phyloP scores from a whole-genome alignment of 208 protist species.

The Leishmania arabica region DNA sequence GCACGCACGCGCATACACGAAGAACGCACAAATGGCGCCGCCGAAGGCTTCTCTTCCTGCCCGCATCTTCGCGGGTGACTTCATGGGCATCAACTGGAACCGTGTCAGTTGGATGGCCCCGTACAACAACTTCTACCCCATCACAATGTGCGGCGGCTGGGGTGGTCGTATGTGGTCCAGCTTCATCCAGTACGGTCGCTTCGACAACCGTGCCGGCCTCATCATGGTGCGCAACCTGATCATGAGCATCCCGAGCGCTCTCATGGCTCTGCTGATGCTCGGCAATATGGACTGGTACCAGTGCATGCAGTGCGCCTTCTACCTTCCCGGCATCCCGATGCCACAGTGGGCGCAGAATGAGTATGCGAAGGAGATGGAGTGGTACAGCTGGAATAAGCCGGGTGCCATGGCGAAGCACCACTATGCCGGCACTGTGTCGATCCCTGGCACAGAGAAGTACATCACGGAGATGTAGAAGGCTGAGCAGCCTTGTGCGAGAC shows the following conservation, averaged over 20 bases:
- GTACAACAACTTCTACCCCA: constrained; percentile 91
- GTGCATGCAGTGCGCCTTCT: constrained; percentile 57
- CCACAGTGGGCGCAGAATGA: constrained; percentile 73
- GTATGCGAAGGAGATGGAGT: constrained; percentile 76
- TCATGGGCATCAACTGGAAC: constrained; percentile 89
- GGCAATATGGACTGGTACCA: constrained; percentile 88
- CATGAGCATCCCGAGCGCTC: constrained; percentile 50
- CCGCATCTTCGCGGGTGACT: constrained; percentile 83
- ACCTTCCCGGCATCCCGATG: constrained; percentile 47
- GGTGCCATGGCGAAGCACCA: constrained; percentile 88
- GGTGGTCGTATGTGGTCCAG: constrained; percentile 84
- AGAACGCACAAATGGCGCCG: constrained; percentile 56
- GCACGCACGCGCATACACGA: no score
- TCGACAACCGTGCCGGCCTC: constrained; percentile 72
- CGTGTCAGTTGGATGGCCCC: constrained; percentile 87
- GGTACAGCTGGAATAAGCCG: constrained; percentile 78
- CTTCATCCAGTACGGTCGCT: constrained; percentile 87
- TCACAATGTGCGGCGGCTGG: constrained; percentile 84
- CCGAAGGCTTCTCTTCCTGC: constrained; percentile 76
- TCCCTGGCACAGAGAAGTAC: constrained; percentile 83
- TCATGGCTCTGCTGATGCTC: constrained; percentile 76
- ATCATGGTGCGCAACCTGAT: constrained; percentile 68
- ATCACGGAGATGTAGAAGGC: constrained; percentile 49
- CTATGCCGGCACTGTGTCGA: constrained; percentile 83
- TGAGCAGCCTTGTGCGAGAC: background rate